Percentiles rank a stretch among this genome's conserved stretches.
Evolutionary conservation across 352 stramenopile genomes (phyloP).

Genomic region (Aphanomyces stellatus): DNA sequence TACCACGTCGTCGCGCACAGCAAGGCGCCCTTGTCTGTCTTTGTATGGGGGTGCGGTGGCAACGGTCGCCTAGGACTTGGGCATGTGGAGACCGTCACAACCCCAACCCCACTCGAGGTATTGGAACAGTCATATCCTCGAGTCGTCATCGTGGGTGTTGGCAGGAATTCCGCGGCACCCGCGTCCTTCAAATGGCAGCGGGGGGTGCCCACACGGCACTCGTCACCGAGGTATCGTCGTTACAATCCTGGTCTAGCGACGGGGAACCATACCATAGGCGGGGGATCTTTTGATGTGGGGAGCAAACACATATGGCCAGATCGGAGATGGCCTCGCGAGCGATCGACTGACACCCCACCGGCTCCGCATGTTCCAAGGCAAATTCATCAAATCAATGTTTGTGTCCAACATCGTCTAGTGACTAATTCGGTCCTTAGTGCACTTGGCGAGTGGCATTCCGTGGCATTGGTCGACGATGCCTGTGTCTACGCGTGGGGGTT

Average conservation of each 20-base stretch:
- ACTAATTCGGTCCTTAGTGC: slow-evolving; percentile 23
- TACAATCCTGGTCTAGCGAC: neutral
- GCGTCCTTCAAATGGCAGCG: slow-evolving; percentile 35
- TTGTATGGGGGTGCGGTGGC: slow-evolving; percentile 57
- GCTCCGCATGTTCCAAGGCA: slow-evolving; percentile 35
- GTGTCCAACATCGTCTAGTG: neutral
- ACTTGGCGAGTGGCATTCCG: slow-evolving; percentile 65
- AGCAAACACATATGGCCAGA: slow-evolving; percentile 43
- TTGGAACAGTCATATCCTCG: too few relatives aligned
- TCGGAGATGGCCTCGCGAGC: slow-evolving; percentile 34
- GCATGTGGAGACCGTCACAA: slow-evolving; percentile 32
- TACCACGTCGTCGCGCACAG: slow-evolving; percentile 54
- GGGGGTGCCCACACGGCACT: slow-evolving; percentile 51
- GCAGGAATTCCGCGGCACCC: slow-evolving; percentile 22
- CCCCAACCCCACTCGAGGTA: slow-evolving; percentile 31
- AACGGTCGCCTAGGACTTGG: slow-evolving; percentile 52
- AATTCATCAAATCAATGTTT: slow-evolving; percentile 25
- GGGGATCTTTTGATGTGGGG: slow-evolving; percentile 56
- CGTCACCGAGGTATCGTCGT: slow-evolving; percentile 21
- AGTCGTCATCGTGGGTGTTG: too few relatives aligned
- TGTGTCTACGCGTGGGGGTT: slow-evolving; percentile 58
- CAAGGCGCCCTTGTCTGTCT: slow-evolving; percentile 27
- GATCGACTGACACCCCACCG: slow-evolving; percentile 34
- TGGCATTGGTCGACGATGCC: slow-evolving; percentile 45
- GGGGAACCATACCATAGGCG: neutral